Evolutionary conservation across 1,284 basidiomycete species (phyloP), one percentile per base, ranked within the genome.

Genomic region (Apiotrichum gracile): DNA sequence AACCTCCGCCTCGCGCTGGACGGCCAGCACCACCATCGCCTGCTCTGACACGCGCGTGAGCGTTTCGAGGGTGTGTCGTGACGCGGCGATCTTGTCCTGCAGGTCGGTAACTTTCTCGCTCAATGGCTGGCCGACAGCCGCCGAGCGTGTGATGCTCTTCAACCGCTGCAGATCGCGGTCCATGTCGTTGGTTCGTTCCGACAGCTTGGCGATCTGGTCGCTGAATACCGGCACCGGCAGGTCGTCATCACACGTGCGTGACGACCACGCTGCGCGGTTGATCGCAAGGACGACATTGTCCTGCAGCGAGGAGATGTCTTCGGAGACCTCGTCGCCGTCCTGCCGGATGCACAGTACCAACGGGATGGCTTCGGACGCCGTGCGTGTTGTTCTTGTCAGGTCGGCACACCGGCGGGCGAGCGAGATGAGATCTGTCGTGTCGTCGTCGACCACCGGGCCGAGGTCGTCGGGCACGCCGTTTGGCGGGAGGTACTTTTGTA

Each of bases 1-100:
- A 3, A 42, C 47, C 7, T 54, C 47, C 3, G 57, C 60, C 42
- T 64, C 61, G 16, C 13, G 25, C 27, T 58, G 51, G n/a, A 64
- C 38, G 1, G 24, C 31, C 1, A 42, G 42, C 3, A 63, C 60
- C 0, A 49, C 42, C 9, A 45, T 17, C 9, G 58, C 52, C 41
- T 66, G 64, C 13, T 46, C 26, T 1, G 31, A 39, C 6, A 64
- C 60, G 13, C 46, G 46, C 16, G 16, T 22, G 26, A 59, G 22
- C 8, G 51, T 29, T 17, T 43, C 51, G n/a, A 59, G 54, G 17
- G 22, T 26, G 17, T n/a, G 6, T 4, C n/a, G 19, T 3, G 35
- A 24, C 22, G 10, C 14, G 29, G 25, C 10, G 27, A 49, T 24
- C 21, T 27, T 31, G 19, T 14, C 22, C 17, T 19, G 29, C 13